These are phyloP conservation scores for Rhododendron williamsianum DNA, from an alignment of 148 eudicot species.

Conservation along the genomic window DNA sequence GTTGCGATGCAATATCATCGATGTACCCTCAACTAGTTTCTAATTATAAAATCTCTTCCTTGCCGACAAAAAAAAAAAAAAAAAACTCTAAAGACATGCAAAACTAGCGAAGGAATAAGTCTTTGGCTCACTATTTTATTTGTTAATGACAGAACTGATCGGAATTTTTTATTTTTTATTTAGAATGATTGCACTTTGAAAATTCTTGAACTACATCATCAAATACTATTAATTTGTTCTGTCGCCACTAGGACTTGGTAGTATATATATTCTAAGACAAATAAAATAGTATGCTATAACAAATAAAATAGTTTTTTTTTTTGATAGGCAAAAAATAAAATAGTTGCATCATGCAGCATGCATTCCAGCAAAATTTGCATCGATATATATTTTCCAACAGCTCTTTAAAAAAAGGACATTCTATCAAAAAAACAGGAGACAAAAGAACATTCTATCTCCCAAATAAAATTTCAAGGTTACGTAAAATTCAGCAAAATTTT, in stretches of 20 bases:
- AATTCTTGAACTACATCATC: background rate
- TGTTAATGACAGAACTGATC: background rate
- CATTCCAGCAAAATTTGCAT: background rate
- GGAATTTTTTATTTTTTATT: background rate
- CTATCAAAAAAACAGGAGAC: too few species aligned
- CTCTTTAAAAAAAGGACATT: too few species aligned
- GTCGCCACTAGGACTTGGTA: background rate
- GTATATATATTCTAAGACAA: background rate
- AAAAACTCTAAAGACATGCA: background rate
- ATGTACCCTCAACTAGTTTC: too few species aligned
- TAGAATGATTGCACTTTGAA: background rate
- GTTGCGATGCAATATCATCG: too few species aligned
- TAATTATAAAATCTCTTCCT: too few species aligned
- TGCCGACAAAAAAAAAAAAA: too few species aligned
- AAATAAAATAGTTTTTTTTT: too few species aligned
- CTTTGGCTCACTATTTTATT: background rate
- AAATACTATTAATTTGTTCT: background rate
- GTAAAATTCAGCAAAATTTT: too few species aligned
- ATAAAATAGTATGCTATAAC: background rate
- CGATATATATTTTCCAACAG: too few species aligned
- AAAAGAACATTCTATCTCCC: too few species aligned
- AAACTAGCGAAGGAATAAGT: background rate
- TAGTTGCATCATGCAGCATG: background rate
- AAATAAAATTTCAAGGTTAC: too few species aligned
- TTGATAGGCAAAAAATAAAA: background rate